Percentiles rank a stretch among this genome's conserved stretches.
Conservation (phyloP, 257 asterid species). For the Solanum chiquidenum region DNA sequence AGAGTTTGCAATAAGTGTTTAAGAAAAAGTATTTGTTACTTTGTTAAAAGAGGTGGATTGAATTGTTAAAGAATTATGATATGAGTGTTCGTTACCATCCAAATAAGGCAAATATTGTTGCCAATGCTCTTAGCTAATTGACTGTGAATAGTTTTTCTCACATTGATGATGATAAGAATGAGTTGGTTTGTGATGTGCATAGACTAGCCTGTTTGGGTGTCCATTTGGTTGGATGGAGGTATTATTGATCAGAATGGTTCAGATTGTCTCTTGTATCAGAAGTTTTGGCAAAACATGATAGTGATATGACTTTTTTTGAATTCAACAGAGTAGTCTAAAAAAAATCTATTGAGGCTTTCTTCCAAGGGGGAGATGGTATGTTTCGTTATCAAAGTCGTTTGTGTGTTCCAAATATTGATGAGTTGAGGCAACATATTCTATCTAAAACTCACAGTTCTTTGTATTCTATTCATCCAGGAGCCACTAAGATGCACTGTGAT, state of each 20-base stretch:
- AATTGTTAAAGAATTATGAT: too few species aligned
- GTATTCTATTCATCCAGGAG: neutral
- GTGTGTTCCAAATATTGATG: neutral
- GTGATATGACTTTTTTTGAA: too few species aligned
- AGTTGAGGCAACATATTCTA: neutral
- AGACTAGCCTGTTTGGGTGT: neutral
- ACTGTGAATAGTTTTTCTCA: neutral
- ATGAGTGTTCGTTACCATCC: neutral
- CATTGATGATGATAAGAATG: neutral
- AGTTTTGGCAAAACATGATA: neutral
- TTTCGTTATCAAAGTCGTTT: too few species aligned
- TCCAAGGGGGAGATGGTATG: neutral
- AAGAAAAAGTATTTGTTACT: neutral
- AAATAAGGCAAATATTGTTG: neutral
- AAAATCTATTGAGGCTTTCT: neutral
- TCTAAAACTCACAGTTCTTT: neutral
- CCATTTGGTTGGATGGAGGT: too few species aligned
- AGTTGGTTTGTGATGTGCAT: neutral
- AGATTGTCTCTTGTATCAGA: neutral
- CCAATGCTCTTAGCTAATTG: neutral
- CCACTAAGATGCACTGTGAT: neutral
- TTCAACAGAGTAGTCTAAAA: too few species aligned
- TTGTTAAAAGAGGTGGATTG: neutral
- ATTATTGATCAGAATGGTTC: neutral
- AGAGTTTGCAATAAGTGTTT: neutral